A percentile compares a stretch with the other conserved stretches of the same genome.
phyloP scores from a whole-genome alignment of 2,329 filamentous ascomycete species.

The Ascochyta pisi region DNA sequence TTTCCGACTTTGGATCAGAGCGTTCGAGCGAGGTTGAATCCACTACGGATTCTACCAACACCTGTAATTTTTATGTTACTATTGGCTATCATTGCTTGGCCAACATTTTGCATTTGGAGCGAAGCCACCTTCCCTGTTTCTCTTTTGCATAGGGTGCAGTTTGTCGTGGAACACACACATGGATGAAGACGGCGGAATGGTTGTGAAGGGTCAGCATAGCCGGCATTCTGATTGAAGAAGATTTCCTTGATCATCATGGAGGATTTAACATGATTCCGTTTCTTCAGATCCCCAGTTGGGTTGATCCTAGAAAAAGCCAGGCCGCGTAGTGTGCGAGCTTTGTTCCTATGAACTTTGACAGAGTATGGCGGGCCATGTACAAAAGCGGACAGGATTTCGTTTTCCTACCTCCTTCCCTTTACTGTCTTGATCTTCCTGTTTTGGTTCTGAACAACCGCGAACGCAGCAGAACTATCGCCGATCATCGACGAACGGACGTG shows the following conservation, averaged over 20 bases:
- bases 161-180: constrained; percentile 20
- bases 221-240: constrained; percentile 9
- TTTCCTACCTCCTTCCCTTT: constrained; percentile 11
- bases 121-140: constrained; percentile 37
- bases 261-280: constrained; percentile 27
- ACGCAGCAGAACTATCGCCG: constrained; percentile 10
- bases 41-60: constrained; percentile 27
- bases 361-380: constrained; percentile 36
- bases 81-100: constrained; percentile 28
- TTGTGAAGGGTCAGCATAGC: constrained; percentile 8
- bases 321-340: constrained; percentile 24
- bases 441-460: constrained; percentile 12
- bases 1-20: constrained; percentile 40
- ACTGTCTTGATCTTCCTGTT: constrained; percentile 6
- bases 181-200: constrained; percentile 20
- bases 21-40: constrained; percentile 37
- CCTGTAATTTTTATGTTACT: constrained; percentile 44
- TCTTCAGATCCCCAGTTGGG: constrained; percentile 9
- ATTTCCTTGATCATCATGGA: constrained; percentile 19
- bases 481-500: constrained; percentile 19
- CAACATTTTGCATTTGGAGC: constrained; percentile 44
- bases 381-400: constrained; percentile 36
- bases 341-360: constrained; percentile 20
- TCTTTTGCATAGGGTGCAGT: constrained; percentile 35
- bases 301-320: constrained; percentile 21